phyloP scores from a whole-genome alignment of 257 asterid species.

The Ligustrum vulgare region DNA sequence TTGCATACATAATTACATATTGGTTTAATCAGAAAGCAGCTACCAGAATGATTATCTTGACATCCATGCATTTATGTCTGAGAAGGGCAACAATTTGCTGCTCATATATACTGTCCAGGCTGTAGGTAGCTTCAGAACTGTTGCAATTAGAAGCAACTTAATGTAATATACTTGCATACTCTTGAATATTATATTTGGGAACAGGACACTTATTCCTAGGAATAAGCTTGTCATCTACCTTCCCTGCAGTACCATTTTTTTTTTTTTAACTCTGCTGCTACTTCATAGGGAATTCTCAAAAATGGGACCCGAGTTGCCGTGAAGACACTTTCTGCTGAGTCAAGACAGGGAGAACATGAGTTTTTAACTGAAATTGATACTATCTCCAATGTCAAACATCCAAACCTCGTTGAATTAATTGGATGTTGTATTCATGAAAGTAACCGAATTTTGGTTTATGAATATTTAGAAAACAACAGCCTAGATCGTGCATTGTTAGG shows the following conservation, averaged over 20 bases:
- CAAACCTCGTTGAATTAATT: conserved; percentile 79
- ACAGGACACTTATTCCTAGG: neutral
- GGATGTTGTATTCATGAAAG: conserved; percentile 79
- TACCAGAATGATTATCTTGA: conserved; percentile 9
- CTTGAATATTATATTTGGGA: conserved; percentile 2
- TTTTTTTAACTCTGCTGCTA: conserved; percentile 29
- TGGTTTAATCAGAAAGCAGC: conserved; percentile 14
- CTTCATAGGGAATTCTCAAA: conserved; percentile 66
- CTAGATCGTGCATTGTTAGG: conserved; percentile 76
- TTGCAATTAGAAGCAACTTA: conserved; percentile 14
- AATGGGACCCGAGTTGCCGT: conserved; percentile 68
- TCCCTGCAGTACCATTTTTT: conserved; percentile 12
- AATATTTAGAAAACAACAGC: conserved; percentile 76
- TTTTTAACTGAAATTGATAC: conserved; percentile 83
- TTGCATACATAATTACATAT: neutral
- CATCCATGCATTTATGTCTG: neutral
- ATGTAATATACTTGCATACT: conserved; percentile 3
- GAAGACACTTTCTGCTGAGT: conserved; percentile 72
- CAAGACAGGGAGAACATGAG: conserved; percentile 80
- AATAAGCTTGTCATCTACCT: conserved; percentile 17
- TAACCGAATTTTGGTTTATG: conserved; percentile 75
- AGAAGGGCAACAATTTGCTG: neutral
- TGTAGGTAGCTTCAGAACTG: conserved; percentile 16
- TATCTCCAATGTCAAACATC: conserved; percentile 78
- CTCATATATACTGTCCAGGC: conserved; percentile 2